A percentile compares a stretch with the other conserved stretches of the same genome.
phyloP scores from a whole-genome alignment of 2,329 filamentous ascomycete species.

The Colletotrichum sp. region DNA sequence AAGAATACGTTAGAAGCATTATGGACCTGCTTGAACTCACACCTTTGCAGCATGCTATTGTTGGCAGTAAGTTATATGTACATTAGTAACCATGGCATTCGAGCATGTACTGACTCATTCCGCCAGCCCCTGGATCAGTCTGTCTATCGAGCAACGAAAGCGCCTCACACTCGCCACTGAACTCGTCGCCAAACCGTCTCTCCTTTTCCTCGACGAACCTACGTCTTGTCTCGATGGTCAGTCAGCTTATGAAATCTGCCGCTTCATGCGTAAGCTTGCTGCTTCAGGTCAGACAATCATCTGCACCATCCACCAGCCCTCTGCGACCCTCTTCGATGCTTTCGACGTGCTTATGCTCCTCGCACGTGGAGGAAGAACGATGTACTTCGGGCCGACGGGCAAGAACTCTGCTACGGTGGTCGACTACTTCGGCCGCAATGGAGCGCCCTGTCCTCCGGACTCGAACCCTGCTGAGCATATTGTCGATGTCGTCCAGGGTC shows the following conservation, averaged over 20 bases:
- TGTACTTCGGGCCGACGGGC: constrained; percentile 73
- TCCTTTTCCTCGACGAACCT: constrained; percentile 72
- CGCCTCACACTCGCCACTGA: constrained; percentile 73
- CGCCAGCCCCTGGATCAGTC: constrained; percentile 45
- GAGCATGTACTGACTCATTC: constrained; percentile 30
- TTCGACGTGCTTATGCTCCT: constrained; percentile 68
- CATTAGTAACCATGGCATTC: not conserved
- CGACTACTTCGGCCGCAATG: constrained; percentile 60
- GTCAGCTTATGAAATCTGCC: constrained; percentile 40
- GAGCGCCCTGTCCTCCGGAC: constrained; percentile 43
- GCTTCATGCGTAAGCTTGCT: constrained; percentile 49
- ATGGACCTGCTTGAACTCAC: constrained; percentile 68
- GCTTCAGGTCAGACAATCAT: constrained; percentile 69
- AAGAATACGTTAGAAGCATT: constrained; percentile 69
- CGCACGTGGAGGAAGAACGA: constrained; percentile 65
- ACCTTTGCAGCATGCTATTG: constrained; percentile 67
- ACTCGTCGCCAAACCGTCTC: constrained; percentile 67
- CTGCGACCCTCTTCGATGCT: constrained; percentile 53
- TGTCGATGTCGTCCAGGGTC: constrained; percentile 40
- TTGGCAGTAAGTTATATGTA: constrained; percentile 35
- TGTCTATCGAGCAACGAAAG: constrained; percentile 60
- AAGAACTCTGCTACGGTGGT: constrained; percentile 59
- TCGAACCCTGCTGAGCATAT: constrained; percentile 49
- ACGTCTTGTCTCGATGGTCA: constrained; percentile 50
- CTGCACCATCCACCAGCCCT: constrained; percentile 49